Percentiles rank a stretch among this genome's conserved stretches.
Conservation (phyloP, 306 rosid genomes). For the Abrus precatorius region DNA sequence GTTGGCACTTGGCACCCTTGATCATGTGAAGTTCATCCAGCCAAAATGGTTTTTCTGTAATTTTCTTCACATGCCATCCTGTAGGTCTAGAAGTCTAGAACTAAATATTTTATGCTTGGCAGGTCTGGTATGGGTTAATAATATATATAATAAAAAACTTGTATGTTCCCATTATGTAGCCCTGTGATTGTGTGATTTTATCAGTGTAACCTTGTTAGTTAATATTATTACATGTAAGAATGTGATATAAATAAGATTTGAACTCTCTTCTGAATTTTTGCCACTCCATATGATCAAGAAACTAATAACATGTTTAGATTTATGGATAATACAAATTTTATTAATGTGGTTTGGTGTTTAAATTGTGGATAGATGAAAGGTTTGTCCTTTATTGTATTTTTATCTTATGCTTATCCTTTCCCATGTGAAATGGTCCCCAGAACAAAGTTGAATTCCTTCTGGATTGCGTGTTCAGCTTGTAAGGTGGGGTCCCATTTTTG, state of each 20-base stretch:
- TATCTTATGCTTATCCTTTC: slow-evolving; percentile 40
- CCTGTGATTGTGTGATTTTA: slow-evolving; percentile 39
- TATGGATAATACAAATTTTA: too few relatives aligned
- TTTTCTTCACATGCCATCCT: slow-evolving; percentile 52
- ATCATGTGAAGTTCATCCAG: slow-evolving; percentile 51
- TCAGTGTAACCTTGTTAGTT: slow-evolving; percentile 37
- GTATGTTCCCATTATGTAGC: slow-evolving; percentile 43
- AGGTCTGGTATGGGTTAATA: slow-evolving; percentile 46
- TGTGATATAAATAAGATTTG: slow-evolving; percentile 63
- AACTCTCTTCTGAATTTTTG: neutral
- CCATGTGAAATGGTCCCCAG: slow-evolving; percentile 52
- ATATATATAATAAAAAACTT: slow-evolving; percentile 46
- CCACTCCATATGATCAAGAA: neutral
- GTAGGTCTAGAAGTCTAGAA: slow-evolving; percentile 35
- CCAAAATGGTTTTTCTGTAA: slow-evolving; percentile 31
- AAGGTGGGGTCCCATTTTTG: slow-evolving; percentile 47
- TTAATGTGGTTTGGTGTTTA: slow-evolving; percentile 8
- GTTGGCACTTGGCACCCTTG: slow-evolving; percentile 28
- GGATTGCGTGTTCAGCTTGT: slow-evolving; percentile 44
- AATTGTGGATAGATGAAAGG: slow-evolving; percentile 37
- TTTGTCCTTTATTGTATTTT: slow-evolving; percentile 35
- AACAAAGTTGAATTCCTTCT: slow-evolving; percentile 44
- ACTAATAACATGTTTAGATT: neutral
- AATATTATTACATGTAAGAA: slow-evolving; percentile 41
- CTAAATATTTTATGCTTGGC: slow-evolving; percentile 50